phyloP scores from a whole-genome alignment of 1,284 basidiomycete species.

The Rhodotorula sp. region DNA sequence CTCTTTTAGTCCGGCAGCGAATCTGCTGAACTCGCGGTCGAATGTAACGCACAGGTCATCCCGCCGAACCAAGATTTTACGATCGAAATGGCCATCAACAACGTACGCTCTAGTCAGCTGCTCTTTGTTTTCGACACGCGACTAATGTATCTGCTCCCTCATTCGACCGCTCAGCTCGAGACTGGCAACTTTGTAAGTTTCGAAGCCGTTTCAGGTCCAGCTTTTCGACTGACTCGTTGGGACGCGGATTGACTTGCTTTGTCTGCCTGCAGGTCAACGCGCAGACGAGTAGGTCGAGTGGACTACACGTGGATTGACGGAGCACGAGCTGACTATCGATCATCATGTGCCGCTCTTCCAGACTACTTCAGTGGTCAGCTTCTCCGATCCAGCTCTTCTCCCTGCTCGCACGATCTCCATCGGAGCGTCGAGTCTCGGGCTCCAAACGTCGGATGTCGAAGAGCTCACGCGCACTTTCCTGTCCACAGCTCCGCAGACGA shows the following conservation, averaged over 20 bases:
- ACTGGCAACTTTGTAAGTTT: constrained; percentile 60
- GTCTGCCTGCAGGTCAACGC: constrained; percentile 48
- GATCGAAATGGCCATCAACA: constrained; percentile 59
- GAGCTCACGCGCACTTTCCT: neutral
- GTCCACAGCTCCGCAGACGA: constrained; percentile 61
- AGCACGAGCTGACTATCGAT: no score
- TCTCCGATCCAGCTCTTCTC: neutral
- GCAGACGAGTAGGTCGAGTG: constrained; percentile 41
- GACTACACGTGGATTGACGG: no score
- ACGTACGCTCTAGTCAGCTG: constrained; percentile 41
- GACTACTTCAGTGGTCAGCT: constrained; percentile 18
- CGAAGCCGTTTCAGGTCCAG: constrained; percentile 39
- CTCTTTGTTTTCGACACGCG: no score
- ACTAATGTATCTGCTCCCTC: no score
- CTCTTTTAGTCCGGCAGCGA: no score
- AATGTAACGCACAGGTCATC: constrained; percentile 48
- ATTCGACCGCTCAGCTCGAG: constrained; percentile 40
- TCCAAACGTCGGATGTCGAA: no score
- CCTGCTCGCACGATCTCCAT: constrained; percentile 23
- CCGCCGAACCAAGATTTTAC: constrained; percentile 60
- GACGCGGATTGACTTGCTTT: neutral
- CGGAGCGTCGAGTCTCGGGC: no score
- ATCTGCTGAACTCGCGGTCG: no score
- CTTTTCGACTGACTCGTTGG: neutral
- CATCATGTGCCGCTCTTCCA: neutral